phyloP scores from a whole-genome alignment of 345 rosid genomes.

The Brassica cretica region DNA sequence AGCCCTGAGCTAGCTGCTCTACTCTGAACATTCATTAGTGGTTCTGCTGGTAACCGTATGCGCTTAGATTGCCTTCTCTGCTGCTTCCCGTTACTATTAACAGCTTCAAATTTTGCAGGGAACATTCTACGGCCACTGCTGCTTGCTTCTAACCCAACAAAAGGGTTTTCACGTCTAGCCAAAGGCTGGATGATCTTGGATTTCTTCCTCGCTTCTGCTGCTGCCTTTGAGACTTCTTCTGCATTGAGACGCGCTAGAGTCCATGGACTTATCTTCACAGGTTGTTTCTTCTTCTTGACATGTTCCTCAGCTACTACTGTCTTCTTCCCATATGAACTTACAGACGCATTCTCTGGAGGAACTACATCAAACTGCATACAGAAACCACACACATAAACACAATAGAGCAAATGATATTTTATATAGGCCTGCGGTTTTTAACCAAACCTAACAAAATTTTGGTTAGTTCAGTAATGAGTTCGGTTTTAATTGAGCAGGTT shows the following conservation, averaged over 20 bases:
- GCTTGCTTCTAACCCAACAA: conserved; percentile 52
- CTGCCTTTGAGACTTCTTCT: conserved; percentile 92
- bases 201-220: conserved; percentile 91
- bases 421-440: too few species aligned
- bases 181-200: conserved; percentile 89
- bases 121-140: conserved; percentile 64
- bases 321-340: conserved; percentile 87
- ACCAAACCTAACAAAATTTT: too few species aligned
- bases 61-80: conserved; percentile 65
- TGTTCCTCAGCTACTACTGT: conserved; percentile 54
- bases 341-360: conserved; percentile 93
- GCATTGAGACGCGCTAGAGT: conserved; percentile 86
- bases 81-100: conserved; percentile 29
- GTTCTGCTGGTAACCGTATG: conserved; percentile 72
- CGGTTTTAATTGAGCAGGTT: too few species aligned
- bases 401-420: neutral
- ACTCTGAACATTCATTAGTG: conserved; percentile 44
- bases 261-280: conserved; percentile 95
- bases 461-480: too few species aligned
- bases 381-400: conserved; percentile 1
- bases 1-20: conserved; percentile 70
- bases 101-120: conserved; percentile 63
- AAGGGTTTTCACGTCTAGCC: conserved; percentile 52
- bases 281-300: conserved; percentile 62
- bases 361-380: conserved; percentile 88